Evolutionary conservation across 345 rosid genomes (phyloP), one percentile per base, ranked within the genome.

Genomic region (Diplotaxis tenuifolia): DNA sequence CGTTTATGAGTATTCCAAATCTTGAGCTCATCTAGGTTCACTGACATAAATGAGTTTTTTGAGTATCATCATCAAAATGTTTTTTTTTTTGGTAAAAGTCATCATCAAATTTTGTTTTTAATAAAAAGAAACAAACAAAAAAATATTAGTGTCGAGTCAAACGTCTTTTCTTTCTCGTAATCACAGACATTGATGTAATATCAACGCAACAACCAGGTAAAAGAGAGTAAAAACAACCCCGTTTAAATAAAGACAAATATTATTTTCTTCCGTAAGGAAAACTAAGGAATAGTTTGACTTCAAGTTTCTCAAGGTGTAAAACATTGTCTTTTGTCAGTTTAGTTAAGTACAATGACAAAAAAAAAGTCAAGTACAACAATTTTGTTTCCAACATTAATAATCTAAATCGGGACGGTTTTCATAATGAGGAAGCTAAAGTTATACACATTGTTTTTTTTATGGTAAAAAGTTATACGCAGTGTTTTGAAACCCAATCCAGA

Each of bases 81-180:
- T 20, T 20, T 40, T 12, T 15, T 10, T 40, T 53, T 21, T 20
- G 0, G 21, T 53, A 2, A 11, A 20, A 40, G n/a, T 19, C 58
- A 53, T 21, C 1, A 21, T 19, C 58, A 53, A 53, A 52, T 20
- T 20, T 40, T 12, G 47, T 10, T 40, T 53, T 21, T 20, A 0
- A 53, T 53, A 2, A 11, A 20, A 40, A 10, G 9, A 29, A 55
- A 22, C 31, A 25, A 56, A 23, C 31, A 7, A 70, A 52, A 14
- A 40, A 40, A 49, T 32, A 61, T 38, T 62, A 5, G 49, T 73
- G 70, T 73, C 71, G 20, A 58, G 14, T 73, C 65, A 42, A 65
- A 73, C 32, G 71, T 65, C 77, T 42, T 38, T 65, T 73, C 70
- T 40, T 55, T 53, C 16, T 63, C 16, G 47, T 68, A 72, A 55